Base-by-base conservation (phyloP, 2,329 filamentous ascomycete genomes). In the Trichoderma cornu-damae region DNA sequence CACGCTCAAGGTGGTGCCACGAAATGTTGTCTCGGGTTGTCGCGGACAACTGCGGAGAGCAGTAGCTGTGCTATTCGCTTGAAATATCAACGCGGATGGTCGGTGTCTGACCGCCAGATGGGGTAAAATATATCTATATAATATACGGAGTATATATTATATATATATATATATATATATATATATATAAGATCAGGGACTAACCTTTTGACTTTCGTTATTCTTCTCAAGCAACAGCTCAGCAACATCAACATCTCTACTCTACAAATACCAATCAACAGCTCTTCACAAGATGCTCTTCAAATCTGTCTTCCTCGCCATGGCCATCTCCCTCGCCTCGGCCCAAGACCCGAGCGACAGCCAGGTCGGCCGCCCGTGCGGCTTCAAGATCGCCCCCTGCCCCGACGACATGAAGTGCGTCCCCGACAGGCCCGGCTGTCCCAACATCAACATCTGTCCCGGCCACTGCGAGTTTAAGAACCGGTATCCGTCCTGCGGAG, bases 401-500 rank as follows among this genome's bases (percentile, higher is more conserved):
- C 61, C 65, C 11, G 2, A 22, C 0, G 65, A 66, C 59, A 57
- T 59, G 22, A 52, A 43, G n/a, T 72, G 69, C 62, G 58, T 63
- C 16, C 64, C 70, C 20, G 30, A 61, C 35, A 51, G 43, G 0
- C 26, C 50, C 8, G 35, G 57, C 16, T 72, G 70, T 62, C 61
- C 56, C 6, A 30, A 71, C 47, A 44, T 65, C 58, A 62, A 66
- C 32, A 59, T 57, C 16, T 72, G 70, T 63, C 18, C 28, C 4
- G 70, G 70, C 38, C 60, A 58, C 12, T 72, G 70, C 60, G 50
- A 58, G 49, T 65, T 63, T 57, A 65, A 64, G 30, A 69, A 70
- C 58, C 11, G 57, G 12, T 75, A 73, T 56, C 48, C 59, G 2
- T 48, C 58, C 9, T 75, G 72, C 55, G 72, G 72, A 7, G 71